Percentiles rank a stretch among this genome's conserved stretches.
phyloP scores from a whole-genome alignment of 768 basidiomycete species.

The Mycena amicta region DNA sequence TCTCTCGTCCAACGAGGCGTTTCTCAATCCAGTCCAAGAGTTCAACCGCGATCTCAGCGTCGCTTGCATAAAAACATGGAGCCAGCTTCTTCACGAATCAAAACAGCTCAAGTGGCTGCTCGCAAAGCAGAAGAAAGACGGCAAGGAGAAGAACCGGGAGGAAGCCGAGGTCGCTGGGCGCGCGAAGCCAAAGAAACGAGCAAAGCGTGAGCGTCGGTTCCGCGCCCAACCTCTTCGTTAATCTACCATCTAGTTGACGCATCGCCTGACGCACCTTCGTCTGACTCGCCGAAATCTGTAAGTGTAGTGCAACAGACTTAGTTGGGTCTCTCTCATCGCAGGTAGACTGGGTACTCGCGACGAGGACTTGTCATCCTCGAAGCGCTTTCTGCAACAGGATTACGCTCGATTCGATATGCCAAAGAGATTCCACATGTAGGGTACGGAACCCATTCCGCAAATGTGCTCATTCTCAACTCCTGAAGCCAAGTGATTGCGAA shows the following conservation, averaged over 20 bases:
- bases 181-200: not conserved
- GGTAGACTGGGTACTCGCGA: constrained; percentile 43
- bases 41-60: constrained; percentile 96
- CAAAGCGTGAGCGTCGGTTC: constrained; percentile 23
- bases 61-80: constrained; percentile 89
- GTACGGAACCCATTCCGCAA: constrained; percentile 44
- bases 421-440: constrained; percentile 92
- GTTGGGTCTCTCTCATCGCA: too few species aligned
- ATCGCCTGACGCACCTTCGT: constrained; percentile 5
- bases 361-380: constrained; percentile 83
- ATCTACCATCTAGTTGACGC: not conserved
- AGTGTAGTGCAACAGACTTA: too few species aligned
- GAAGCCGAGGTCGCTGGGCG: not conserved
- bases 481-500: constrained; percentile 92
- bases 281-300: too few species aligned
- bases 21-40: constrained; percentile 96
- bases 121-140: constrained; percentile 40
- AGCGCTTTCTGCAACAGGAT: constrained; percentile 92
- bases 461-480: constrained; percentile 5
- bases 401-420: constrained; percentile 95
- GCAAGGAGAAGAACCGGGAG: constrained; percentile 44
- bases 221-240: not conserved
- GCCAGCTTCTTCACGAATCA: constrained; percentile 64
- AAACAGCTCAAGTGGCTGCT: constrained; percentile 66
- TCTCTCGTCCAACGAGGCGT: constrained; percentile 80